Percentiles rank a stretch among this genome's conserved stretches.
These are phyloP conservation scores for Xerocomus cyaneibrunnescens DNA, from an alignment of 1,284 basidiomycete species.

Conservation along the genomic window DNA sequence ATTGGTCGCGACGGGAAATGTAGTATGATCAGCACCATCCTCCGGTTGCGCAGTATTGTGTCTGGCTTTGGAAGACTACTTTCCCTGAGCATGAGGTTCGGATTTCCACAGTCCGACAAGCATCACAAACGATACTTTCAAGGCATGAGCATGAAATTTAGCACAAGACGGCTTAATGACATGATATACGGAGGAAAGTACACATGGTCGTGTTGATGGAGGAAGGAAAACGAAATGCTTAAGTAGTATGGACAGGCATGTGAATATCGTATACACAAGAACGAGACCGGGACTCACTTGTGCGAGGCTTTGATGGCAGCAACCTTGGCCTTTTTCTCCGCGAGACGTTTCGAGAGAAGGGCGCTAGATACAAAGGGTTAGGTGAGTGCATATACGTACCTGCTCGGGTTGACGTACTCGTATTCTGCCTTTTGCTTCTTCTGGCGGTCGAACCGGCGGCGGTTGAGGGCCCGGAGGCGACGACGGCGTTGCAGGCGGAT, in stretches of 20 bases:
- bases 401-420: slow-evolving; percentile 51
- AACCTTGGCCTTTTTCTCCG: slow-evolving; percentile 90
- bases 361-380: slow-evolving; percentile 40
- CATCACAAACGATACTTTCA: slow-evolving; percentile 28
- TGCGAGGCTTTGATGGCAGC: slow-evolving; percentile 77
- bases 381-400: background rate
- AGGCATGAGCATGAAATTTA: slow-evolving; percentile 13
- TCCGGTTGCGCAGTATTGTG: slow-evolving; percentile 14
- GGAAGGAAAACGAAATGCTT: slow-evolving; percentile 4
- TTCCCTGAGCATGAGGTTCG: background rate
- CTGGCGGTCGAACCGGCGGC: slow-evolving; percentile 86
- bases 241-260: slow-evolving; percentile 19
- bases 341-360: slow-evolving; percentile 85
- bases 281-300: slow-evolving; percentile 42
- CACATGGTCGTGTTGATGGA: slow-evolving; percentile 15
- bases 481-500: slow-evolving; percentile 95
- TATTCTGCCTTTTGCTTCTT: slow-evolving; percentile 95
- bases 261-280: background rate
- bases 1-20: no score
- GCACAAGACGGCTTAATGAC: slow-evolving; percentile 23
- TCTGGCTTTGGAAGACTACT: no score
- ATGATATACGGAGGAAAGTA: slow-evolving; percentile 24
- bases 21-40: no score
- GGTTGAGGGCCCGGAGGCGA: slow-evolving; percentile 89
- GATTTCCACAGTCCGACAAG: slow-evolving; percentile 44